These are phyloP conservation scores for Ceratobasidium sp. DNA, from an alignment of 1,284 basidiomycete genomes.

Conservation along the genomic window DNA sequence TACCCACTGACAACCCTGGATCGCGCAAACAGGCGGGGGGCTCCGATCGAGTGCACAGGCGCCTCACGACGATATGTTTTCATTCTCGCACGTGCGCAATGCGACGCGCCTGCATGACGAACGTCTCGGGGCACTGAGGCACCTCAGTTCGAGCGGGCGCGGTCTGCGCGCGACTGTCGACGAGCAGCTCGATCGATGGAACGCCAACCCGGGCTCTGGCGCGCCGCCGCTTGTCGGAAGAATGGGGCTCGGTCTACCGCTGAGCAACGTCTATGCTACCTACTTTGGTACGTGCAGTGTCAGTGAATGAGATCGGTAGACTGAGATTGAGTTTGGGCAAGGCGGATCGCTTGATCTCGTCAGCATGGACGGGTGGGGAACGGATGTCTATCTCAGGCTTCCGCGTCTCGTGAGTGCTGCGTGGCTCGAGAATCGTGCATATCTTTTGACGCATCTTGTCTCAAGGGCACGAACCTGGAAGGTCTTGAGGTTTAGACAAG, in stretches of 20 bases:
- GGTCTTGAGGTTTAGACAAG: conserved; percentile 70
- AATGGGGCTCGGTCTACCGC: conserved; percentile 80
- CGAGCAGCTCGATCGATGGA: conserved; percentile 69
- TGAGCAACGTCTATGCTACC: conserved; percentile 86
- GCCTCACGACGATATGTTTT: conserved; percentile 72
- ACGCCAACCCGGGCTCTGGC: conserved; percentile 49
- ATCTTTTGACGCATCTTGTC: conserved; percentile 16
- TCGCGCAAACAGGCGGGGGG: conserved; percentile 65
- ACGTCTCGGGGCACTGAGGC: conserved; percentile 73
- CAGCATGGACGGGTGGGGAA: conserved; percentile 85
- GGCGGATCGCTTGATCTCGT: conserved; percentile 83
- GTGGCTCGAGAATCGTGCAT: conserved; percentile 28
- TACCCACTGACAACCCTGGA: conserved; percentile 1
- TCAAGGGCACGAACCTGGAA: conserved; percentile 80
- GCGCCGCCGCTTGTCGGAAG: conserved; percentile 55
- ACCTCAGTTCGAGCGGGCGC: conserved; percentile 63
- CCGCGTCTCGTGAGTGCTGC: conserved; percentile 72
- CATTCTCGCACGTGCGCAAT: conserved; percentile 81
- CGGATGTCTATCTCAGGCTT: conserved; percentile 79
- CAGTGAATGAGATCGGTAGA: conserved; percentile 47
- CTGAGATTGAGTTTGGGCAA: conserved; percentile 49
- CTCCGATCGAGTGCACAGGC: conserved; percentile 62
- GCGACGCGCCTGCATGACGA: conserved; percentile 68
- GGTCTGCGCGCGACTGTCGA: conserved; percentile 77
- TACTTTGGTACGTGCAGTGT: conserved; percentile 56